Base-by-base conservation (phyloP, 805 yeast genomes). In the Sugiyamaella americana region DNA sequence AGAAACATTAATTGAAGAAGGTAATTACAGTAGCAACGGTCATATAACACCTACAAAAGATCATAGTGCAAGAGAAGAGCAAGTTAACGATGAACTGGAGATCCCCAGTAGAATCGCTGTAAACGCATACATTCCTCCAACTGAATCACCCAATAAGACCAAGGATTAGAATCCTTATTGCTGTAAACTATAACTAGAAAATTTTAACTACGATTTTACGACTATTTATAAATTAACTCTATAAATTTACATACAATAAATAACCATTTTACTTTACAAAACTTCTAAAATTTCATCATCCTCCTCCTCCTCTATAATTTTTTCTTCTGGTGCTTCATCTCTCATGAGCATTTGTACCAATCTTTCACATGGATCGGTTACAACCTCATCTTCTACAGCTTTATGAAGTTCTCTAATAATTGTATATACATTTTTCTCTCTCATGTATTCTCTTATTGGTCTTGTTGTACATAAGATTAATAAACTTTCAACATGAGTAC, bases 261-360 rank as follows among this genome's bases (percentile, higher is more conserved):
- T 26, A 26, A 8, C 8, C 32, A 26, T 26, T 8, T 26, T 26
- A 26, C 11, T 8, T 11, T 35, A 35, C 37, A 35, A 35, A 35
- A 80, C 70, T 56, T 79, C 84, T 4, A 72, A 73, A 38, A 80
- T 72, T 6, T 52, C 63, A 48, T 46, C 57, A 8, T 30, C 50
- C n/a, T 43, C 56, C 4, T 41, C 44, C n/a, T 43, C 42, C n/a
- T 51, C 53, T 6, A 54, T 59, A 10, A 57, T 37, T 20, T 26
- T 10, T 26, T 39, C 61, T 21, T 59, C 67, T n/a, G 64, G 65
- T 3, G 48, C 56, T 59, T 89, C 97, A 59, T 91, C 97, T 71
- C 97, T 79, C 93, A 85, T 84, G 53, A 91, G 72, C 80, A 87
- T 77, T 62, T 91, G 91, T 19, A 89, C 98, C 36, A 85, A 65